A percentile compares a stretch with the other conserved stretches of the same genome.
phyloP scores from a whole-genome alignment of 495 filamentous ascomycete species.

The Podospora pseudopauciseta region DNA sequence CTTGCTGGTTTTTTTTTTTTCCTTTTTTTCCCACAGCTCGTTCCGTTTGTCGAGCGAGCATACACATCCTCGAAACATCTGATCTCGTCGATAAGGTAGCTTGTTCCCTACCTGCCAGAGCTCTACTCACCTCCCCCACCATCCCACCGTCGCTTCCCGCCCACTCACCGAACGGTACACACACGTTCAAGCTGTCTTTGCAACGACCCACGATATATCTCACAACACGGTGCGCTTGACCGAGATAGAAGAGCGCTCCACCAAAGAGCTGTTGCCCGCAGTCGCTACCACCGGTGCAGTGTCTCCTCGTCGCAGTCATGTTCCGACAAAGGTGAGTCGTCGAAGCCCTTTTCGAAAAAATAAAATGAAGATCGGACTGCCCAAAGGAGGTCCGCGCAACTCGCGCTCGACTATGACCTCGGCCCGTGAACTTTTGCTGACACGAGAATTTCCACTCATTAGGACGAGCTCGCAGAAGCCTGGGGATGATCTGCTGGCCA shows the following conservation, averaged over 20 bases:
- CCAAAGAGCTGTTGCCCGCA: background rate
- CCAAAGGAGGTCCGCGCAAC: background rate
- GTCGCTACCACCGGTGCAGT: constrained; percentile 11
- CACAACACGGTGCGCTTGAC: background rate
- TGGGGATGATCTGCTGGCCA: constrained; percentile 73
- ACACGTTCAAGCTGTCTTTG: background rate
- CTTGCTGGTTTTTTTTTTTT: background rate
- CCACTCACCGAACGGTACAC: background rate
- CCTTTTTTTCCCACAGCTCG: constrained; percentile 8
- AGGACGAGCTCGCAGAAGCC: constrained; percentile 87
- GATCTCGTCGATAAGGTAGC: background rate
- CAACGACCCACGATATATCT: background rate
- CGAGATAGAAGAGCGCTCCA: background rate
- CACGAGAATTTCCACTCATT: constrained; percentile 14
- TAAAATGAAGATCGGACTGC: background rate
- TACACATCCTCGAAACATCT: background rate
- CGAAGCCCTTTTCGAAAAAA: background rate
- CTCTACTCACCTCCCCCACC: background rate
- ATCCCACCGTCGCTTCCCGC: background rate
- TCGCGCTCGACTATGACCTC: background rate
- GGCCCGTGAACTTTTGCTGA: constrained; percentile 21
- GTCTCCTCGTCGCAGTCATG: constrained; percentile 28
- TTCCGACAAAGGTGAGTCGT: constrained; percentile 38
- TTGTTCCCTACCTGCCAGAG: background rate
- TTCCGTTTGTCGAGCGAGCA: constrained; percentile 3